phyloP scores from a whole-genome alignment of 169 alveolate species.

The Plasmodium vinckei region DNA sequence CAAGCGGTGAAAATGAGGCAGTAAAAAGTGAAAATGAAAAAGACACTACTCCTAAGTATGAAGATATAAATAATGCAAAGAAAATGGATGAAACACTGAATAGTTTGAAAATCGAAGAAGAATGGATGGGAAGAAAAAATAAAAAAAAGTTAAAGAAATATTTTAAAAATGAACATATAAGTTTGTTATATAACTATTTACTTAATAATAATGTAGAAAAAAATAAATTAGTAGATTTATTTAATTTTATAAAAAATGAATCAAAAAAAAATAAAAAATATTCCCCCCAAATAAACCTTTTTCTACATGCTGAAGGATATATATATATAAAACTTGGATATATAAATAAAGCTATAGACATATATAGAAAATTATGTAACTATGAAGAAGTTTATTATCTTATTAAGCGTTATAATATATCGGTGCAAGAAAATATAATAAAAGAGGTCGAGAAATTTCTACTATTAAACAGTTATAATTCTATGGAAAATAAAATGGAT shows the following conservation, averaged over 20 bases:
- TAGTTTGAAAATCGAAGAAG: background rate
- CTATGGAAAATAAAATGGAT: background rate
- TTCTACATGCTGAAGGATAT: conserved; percentile 28
- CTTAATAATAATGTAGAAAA: conserved; percentile 22
- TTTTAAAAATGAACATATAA: conserved; percentile 40
- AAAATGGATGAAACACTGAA: background rate
- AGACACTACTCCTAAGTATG: no score
- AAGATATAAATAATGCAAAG: background rate
- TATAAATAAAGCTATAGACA: conserved; percentile 15
- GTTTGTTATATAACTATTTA: conserved; percentile 31
- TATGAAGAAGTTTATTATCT: conserved; percentile 15
- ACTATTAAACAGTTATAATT: background rate
- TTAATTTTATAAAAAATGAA: conserved; percentile 1
- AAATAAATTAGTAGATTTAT: conserved; percentile 14
- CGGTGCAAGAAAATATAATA: conserved; percentile 25
- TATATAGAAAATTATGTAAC: conserved; percentile 13
- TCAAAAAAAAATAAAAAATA: background rate
- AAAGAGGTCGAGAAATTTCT: conserved; percentile 9
- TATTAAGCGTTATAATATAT: conserved; percentile 12
- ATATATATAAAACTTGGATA: conserved; percentile 29
- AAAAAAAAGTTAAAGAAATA: background rate
- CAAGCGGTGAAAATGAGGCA: background rate
- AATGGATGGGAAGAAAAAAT: no score
- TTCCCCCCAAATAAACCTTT: background rate
- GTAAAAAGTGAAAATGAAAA: background rate